Evolutionary conservation across 805 yeast species (phyloP), one percentile per base, ranked within the genome.

Genomic region (Candida nanaspora): DNA sequence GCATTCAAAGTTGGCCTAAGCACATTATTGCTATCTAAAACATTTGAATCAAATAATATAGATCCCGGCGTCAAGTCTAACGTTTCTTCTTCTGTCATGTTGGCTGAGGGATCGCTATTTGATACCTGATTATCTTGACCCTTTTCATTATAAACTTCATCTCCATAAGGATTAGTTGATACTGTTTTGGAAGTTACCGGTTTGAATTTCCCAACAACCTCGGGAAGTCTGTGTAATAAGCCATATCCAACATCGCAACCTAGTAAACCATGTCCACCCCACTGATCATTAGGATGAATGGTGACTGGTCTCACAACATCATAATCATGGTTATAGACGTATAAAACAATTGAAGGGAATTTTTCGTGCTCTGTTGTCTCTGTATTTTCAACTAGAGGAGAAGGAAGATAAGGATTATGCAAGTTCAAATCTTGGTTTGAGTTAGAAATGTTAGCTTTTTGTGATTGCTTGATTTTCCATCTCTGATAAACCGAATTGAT

Each of bases 161-260:
- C 43, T 27, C 66, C 18, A 27, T 9, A 14, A 19, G 33, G 11
- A 11, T 18, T 31, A 3, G 16, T 13, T 13, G 18, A 23, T 8
- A 11, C 11, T 23, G 27, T 7, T 7, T 23, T 23, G 27, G 11
- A 23, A 13, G 35, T n/a, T n/a, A n/a, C 22, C n/a, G 27, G 37
- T 23, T 22, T 34, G 74, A 53, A 72, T 43, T 73, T 71, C 0
- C 74, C 76, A 9, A 70, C 55, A 5, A 78, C 82, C 43, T 78
- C 76, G 1, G 98, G 96, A n/a, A 86, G 62, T 45, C 93, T 67
- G 27, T 91, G 98, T 38, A 91, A 65, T 39, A 84, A 70, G 0
- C 98, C 98, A 53, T 88, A 89, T 0, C 97, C 98, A 16, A 91
- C 94, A 48, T 89, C 95, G 63, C 96, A 88, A 2, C 98, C 98